A percentile compares a stretch with the other conserved stretches of the same genome.
Conservation (phyloP, 768 basidiomycete genomes). For the Leccinum incarnatum region DNA sequence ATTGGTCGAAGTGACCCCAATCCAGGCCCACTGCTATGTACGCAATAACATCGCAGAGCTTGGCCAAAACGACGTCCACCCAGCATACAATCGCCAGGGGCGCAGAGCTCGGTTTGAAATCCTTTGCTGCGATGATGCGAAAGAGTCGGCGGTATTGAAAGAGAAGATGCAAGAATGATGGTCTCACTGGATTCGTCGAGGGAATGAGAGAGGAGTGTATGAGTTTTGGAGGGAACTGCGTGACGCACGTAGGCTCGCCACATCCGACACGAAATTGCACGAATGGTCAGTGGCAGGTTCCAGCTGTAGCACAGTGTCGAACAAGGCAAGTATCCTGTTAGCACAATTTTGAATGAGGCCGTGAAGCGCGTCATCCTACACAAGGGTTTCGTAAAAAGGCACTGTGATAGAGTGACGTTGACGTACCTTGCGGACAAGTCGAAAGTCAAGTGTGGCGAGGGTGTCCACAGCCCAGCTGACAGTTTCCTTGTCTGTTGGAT, state of each 20-base stretch:
- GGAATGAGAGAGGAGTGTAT: slow-evolving; percentile 7
- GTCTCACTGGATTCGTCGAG: slow-evolving; percentile 25
- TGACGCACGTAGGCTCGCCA: slow-evolving; percentile 23
- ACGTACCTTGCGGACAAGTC: slow-evolving; percentile 28
- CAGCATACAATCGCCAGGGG: slow-evolving; percentile 52
- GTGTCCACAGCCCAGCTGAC: slow-evolving; percentile 25
- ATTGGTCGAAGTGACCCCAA: slow-evolving; percentile 5
- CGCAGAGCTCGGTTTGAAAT: slow-evolving; percentile 21
- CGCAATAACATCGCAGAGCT: slow-evolving; percentile 41
- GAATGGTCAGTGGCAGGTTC: slow-evolving; percentile 1
- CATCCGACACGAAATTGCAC: slow-evolving; percentile 8
- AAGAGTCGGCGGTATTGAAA: slow-evolving; percentile 54
- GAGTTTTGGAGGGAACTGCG: neutral
- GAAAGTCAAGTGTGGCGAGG: slow-evolving; percentile 29
- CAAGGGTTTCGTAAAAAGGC: neutral
- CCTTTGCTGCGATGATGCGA: slow-evolving; percentile 40
- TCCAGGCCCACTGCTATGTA: slow-evolving; percentile 30
- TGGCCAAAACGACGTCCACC: slow-evolving; percentile 60
- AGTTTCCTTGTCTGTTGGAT: slow-evolving; percentile 2
- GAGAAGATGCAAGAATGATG: slow-evolving; percentile 36
- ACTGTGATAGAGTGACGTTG: neutral
- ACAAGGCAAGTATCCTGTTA: slow-evolving; percentile 29
- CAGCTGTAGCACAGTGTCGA: slow-evolving; percentile 24
- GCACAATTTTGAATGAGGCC: slow-evolving; percentile 35
- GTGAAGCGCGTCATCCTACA: slow-evolving; percentile 35